A percentile compares a stretch with the other conserved stretches of the same genome.
Conservation (phyloP, 306 rosid genomes). For the Neltuma alba region DNA sequence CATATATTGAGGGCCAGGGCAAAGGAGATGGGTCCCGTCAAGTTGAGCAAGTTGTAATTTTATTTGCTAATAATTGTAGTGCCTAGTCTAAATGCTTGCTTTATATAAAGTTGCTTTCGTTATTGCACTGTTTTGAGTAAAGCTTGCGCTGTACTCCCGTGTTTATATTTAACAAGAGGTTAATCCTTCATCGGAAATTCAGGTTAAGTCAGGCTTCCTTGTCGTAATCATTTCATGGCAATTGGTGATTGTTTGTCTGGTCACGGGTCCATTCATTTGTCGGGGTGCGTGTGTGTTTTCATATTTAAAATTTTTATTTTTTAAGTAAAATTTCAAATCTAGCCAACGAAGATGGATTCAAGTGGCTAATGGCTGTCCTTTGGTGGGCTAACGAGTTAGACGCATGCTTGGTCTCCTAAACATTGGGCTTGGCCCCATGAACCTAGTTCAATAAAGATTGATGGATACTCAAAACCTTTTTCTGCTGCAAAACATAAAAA, state of each 20-base stretch:
- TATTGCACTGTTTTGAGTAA: not conserved
- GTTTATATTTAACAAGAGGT: not conserved
- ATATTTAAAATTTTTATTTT: too few species aligned
- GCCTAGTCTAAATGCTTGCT: not conserved
- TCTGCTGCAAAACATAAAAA: not conserved
- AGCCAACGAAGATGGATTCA: too few species aligned
- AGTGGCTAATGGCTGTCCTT: too few species aligned
- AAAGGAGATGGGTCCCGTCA: slow-evolving; percentile 75
- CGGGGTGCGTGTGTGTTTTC: too few species aligned
- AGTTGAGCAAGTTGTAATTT: slow-evolving; percentile 42
- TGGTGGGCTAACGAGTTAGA: too few species aligned
- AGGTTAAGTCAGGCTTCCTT: not conserved
- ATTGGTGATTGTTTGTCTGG: too few species aligned
- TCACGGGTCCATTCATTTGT: too few species aligned
- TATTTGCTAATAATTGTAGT: not conserved
- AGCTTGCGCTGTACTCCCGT: not conserved
- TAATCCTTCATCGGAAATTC: not conserved
- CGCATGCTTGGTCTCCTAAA: not conserved
- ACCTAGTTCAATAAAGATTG: not conserved
- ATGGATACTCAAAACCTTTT: not conserved
- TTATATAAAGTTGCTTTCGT: not conserved
- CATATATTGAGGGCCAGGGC: slow-evolving; percentile 83
- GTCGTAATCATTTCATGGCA: not conserved
- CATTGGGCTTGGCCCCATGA: not conserved
- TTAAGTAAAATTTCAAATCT: too few species aligned